Percentiles rank a stretch among this genome's conserved stretches.
These are phyloP conservation scores for Vaccinium myrtillus DNA, from an alignment of 148 eudicot genomes.

Conservation along the genomic window DNA sequence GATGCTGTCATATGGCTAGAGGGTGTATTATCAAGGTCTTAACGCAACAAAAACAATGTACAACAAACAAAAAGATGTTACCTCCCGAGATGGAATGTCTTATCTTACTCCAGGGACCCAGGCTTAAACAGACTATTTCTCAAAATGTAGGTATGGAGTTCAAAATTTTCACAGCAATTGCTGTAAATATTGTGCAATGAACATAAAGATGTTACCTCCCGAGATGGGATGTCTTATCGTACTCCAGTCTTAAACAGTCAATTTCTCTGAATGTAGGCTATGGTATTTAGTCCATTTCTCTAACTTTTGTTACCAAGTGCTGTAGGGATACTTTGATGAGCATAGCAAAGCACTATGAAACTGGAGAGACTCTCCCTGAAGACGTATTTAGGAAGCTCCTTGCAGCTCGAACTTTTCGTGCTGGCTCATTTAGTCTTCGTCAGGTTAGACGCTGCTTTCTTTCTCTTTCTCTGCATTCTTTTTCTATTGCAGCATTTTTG, in stretches of 20 bases:
- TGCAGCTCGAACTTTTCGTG: constrained; percentile 91
- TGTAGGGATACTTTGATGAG: constrained; percentile 94
- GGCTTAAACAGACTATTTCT: too few species aligned
- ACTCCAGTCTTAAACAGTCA: background rate
- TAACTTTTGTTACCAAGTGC: constrained; percentile 11
- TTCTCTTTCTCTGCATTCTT: background rate
- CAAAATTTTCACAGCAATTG: too few species aligned
- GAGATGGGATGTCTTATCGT: background rate
- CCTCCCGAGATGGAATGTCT: background rate
- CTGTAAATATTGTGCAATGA: too few species aligned
- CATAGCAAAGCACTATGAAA: constrained; percentile 90
- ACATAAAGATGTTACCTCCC: background rate
- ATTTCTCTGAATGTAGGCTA: background rate
- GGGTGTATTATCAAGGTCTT: background rate
- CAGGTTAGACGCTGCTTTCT: constrained; percentile 45
- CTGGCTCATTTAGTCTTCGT: constrained; percentile 81
- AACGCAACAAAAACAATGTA: background rate
- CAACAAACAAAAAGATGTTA: background rate
- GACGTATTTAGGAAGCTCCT: constrained; percentile 82
- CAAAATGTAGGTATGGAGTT: background rate
- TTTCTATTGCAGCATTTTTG: background rate
- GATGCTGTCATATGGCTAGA: background rate
- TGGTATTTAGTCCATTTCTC: background rate
- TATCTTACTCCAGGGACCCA: background rate
- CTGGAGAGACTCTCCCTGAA: constrained; percentile 85